Base-by-base conservation (phyloP, 2,329 filamentous ascomycete species). In the Alternaria conjuncta region DNA sequence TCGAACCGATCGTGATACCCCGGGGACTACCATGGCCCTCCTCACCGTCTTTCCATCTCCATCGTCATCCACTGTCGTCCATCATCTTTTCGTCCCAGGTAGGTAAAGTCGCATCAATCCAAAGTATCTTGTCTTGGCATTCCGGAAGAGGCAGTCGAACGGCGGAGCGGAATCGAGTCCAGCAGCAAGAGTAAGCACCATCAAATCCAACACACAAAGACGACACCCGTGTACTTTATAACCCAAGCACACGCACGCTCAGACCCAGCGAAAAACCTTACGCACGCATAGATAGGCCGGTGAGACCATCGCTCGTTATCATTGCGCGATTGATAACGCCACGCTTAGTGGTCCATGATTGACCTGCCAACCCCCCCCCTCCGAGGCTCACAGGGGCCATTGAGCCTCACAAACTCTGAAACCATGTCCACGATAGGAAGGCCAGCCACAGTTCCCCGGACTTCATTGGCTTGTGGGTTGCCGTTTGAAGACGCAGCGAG, bases 311-410 rank as follows among this genome's bases (percentile, higher is more conserved):
- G 66, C 72, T 69, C 70, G 75, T 76, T 79, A 79, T 79, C 75
- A 74, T 77, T 72, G 72, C 72, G 71, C 71, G 61, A 75, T 75
- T 75, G 77, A 78, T 79, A 79, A 76, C 75, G 71, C 68, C 70
- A 72, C 71, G 54, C 68, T 65, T 75, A 71, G 70, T 65, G 69
- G 70, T 64, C 65, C 36, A 41, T 41, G 36, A 41, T 41, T 41
- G 36, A 41, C 36, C 36, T 41, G 36, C 36, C 36, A 41, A 41
- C 36, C 36, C 36, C 36, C 36, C 36, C 36, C 36, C 36, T 41
- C 36, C 36, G n/a, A 18, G 32, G 45, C 63, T 69, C 70, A 68
- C 60, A 67, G 60, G 15, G 59, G 53, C 55, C 62, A 61, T 57
- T 61, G 49, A 63, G 60, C 60, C 58, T 57, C 55, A 55, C 26